A percentile compares a stretch with the other conserved stretches of the same genome.
Evolutionary conservation across 2,329 filamentous ascomycete species (phyloP).

Genomic region (Mycosphaerella arachidis): DNA sequence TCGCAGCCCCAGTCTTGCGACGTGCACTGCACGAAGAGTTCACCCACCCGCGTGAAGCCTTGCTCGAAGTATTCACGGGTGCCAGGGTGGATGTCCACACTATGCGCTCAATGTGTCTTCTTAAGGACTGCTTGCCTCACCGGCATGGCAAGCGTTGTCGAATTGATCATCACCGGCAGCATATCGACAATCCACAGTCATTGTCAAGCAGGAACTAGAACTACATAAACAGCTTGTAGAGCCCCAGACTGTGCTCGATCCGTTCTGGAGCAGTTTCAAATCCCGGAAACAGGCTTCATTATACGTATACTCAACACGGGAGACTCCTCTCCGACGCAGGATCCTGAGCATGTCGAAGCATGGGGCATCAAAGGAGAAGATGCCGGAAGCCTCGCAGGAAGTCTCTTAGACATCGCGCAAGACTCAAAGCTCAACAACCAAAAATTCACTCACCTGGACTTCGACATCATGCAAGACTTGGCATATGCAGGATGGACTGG

Average conservation of each 20-base stretch:
- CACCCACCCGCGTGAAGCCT: no score
- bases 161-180: no score
- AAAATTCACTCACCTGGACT: conserved; percentile 79
- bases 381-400: conserved; percentile 53
- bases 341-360: background rate
- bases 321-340: background rate
- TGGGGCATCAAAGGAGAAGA: background rate
- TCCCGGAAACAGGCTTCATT: background rate
- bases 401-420: conserved; percentile 51
- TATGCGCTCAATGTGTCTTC: no score
- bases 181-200: no score
- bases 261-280: background rate
- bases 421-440: conserved; percentile 72
- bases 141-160: no score
- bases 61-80: no score
- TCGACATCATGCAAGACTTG: conserved; percentile 69
- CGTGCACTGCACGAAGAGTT: no score
- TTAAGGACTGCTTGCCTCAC: no score
- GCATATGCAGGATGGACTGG: conserved; percentile 8
- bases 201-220: background rate
- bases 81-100: no score
- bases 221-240: background rate
- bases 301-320: background rate
- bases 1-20: no score
- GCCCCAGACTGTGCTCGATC: background rate